A percentile compares a stretch with the other conserved stretches of the same genome.
Evolutionary conservation across 805 yeast species (phyloP).

Genomic region (Candida nanaspora): DNA sequence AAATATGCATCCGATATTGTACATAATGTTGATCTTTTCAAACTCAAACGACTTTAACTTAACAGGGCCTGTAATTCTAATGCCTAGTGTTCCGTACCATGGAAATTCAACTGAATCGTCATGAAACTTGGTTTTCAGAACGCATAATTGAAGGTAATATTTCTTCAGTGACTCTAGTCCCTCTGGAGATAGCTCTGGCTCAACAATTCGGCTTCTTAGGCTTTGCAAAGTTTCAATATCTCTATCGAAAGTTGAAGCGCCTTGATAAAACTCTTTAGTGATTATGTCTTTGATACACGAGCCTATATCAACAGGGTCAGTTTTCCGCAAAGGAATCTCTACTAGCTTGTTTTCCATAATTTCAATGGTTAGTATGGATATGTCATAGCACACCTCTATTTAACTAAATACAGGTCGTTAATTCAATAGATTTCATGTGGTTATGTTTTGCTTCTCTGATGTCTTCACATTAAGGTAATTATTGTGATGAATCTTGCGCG

Average conservation of each 20-base stretch:
- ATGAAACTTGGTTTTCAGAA: conserved; percentile 53
- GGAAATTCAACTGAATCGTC: conserved; percentile 50
- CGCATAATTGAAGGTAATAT: conserved; percentile 41
- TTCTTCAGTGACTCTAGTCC: conserved; percentile 30
- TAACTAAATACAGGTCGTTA: too few species aligned
- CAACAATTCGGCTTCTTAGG: conserved; percentile 34
- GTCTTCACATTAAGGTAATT: too few species aligned
- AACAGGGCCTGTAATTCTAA: conserved; percentile 41
- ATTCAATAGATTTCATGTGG: too few species aligned
- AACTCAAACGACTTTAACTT: conserved; percentile 40
- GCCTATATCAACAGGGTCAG: conserved; percentile 28
- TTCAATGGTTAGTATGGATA: too few species aligned
- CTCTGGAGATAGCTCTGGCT: conserved; percentile 18
- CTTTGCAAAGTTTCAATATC: conserved; percentile 32
- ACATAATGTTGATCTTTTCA: conserved; percentile 58
- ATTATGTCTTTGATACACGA: conserved; percentile 28
- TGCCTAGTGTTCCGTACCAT: conserved; percentile 70
- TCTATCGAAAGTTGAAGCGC: conserved; percentile 20
- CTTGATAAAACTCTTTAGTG: conserved; percentile 31
- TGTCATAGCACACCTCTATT: too few species aligned
- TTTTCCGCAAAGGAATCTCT: conserved; percentile 30
- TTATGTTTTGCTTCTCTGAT: too few species aligned
- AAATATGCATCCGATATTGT: conserved; percentile 61
- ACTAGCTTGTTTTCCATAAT: not conserved
- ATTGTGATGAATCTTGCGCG: too few species aligned